phyloP scores from a whole-genome alignment of 1,284 basidiomycete genomes.

The Meripilus lineatus region DNA sequence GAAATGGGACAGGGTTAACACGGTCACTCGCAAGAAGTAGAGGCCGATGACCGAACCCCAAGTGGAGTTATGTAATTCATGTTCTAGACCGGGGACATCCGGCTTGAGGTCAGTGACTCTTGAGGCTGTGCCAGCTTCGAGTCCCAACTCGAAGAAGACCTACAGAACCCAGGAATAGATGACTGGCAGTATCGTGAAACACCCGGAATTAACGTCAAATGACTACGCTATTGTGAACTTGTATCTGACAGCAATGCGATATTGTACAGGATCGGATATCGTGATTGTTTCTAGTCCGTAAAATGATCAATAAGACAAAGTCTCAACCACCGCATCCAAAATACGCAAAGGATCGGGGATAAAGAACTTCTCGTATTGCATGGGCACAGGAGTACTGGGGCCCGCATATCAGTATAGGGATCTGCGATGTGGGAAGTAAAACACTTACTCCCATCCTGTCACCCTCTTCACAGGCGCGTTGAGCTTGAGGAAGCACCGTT shows the following conservation, averaged over 20 bases:
- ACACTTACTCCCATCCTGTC: conserved; percentile 87
- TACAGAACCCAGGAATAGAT: too few species aligned
- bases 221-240: too few species aligned
- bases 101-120: too few species aligned
- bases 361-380: conserved; percentile 89
- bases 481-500: conserved; percentile 81
- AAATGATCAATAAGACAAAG: conserved; percentile 61
- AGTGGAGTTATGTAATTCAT: too few species aligned
- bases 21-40: too few species aligned
- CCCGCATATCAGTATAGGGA: conserved; percentile 10
- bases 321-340: conserved; percentile 81
- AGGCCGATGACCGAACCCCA: too few species aligned
- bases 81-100: too few species aligned
- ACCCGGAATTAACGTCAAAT: too few species aligned
- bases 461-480: conserved; percentile 86
- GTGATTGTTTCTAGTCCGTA: not conserved
- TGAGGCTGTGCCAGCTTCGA: too few species aligned
- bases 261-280: not conserved
- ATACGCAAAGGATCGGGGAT: conserved; percentile 83
- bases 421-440: conserved; percentile 6
- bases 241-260: not conserved
- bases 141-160: too few species aligned
- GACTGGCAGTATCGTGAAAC: too few species aligned
- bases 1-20: too few species aligned
- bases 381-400: conserved; percentile 68